A percentile compares a stretch with the other conserved stretches of the same genome.
These are phyloP conservation scores for Termitomyces sp. DNA, from an alignment of 768 basidiomycete genomes.

Conservation along the genomic window DNA sequence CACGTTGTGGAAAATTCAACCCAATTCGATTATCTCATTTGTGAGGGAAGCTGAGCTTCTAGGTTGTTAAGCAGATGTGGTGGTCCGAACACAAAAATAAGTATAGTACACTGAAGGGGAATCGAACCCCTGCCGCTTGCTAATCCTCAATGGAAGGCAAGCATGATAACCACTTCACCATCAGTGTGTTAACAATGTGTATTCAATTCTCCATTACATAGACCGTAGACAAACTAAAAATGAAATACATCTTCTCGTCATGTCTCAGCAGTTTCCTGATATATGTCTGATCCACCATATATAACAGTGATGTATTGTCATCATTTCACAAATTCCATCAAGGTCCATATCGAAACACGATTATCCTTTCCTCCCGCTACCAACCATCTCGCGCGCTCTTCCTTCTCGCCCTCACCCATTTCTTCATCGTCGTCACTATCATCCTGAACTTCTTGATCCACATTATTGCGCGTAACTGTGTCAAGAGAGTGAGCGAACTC, in stretches of 20 bases:
- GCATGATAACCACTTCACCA: slow-evolving; percentile 93
- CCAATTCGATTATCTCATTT: too few relatives aligned
- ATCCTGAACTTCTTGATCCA: slow-evolving; percentile 18
- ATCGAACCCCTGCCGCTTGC: slow-evolving; percentile 48
- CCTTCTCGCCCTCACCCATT: slow-evolving; percentile 36
- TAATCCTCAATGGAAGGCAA: slow-evolving; percentile 81
- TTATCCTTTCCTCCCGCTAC: slow-evolving; percentile 57
- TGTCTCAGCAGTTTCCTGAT: too few relatives aligned
- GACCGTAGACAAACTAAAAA: too few relatives aligned
- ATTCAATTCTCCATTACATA: too few relatives aligned
- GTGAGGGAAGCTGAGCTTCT: too few relatives aligned
- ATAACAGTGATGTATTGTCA: too few relatives aligned
- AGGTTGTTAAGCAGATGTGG: too few relatives aligned
- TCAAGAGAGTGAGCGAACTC: slow-evolving; percentile 50
- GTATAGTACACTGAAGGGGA: slow-evolving; percentile 43
- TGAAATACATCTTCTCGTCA: too few relatives aligned
- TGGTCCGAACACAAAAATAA: too few relatives aligned
- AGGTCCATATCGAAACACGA: slow-evolving; percentile 67
- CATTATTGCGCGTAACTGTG: slow-evolving; percentile 10
- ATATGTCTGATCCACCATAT: too few relatives aligned
- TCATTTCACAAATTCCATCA: slow-evolving; percentile 44
- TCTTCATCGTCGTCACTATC: slow-evolving; percentile 43
- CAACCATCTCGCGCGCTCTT: slow-evolving; percentile 53
- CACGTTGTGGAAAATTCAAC: too few relatives aligned
- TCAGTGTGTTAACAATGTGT: slow-evolving; percentile 22